These are phyloP conservation scores for Closterium sp. DNA, from an alignment of 139 green algal genomes.

Conservation along the genomic window DNA sequence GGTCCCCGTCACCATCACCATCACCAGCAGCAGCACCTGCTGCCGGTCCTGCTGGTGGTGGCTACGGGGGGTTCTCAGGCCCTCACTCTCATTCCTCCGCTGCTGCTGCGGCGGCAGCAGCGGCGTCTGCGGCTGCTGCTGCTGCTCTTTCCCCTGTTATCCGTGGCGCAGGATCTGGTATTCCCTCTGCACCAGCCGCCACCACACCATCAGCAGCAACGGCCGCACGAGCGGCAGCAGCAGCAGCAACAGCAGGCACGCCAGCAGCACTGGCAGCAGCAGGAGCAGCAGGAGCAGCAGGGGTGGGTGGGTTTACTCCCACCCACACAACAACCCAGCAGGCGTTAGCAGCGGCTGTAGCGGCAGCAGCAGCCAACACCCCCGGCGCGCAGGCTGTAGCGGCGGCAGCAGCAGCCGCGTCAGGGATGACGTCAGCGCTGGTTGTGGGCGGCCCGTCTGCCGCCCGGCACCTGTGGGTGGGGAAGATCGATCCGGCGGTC, in stretches of 20 bases:
- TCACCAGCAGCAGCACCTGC: not conserved
- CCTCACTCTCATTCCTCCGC: not conserved
- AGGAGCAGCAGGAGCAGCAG: not conserved
- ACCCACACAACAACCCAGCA: not conserved
- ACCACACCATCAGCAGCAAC: not conserved
- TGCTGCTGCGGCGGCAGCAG: not conserved
- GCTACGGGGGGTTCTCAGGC: not conserved
- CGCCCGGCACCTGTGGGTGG: conserved; percentile 35
- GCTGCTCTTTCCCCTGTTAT: not conserved
- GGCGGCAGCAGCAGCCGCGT: not conserved
- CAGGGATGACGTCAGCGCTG: conserved; percentile 3
- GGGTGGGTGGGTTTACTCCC: not conserved
- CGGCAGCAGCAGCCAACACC: not conserved
- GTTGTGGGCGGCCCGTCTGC: not conserved
- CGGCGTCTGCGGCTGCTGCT: not conserved
- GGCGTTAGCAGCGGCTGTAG: not conserved
- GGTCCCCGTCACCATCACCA: not conserved
- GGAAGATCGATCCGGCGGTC: conserved; percentile 35
- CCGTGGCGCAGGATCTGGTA: not conserved
- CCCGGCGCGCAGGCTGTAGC: not conserved
- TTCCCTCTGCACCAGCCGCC: not conserved
- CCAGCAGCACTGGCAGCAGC: not conserved
- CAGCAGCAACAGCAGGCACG: not conserved
- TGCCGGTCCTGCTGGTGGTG: not conserved
- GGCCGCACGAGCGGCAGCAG: not conserved